Conservation (phyloP, 176 grass and related monocot genomes). For the Canna indica region DNA sequence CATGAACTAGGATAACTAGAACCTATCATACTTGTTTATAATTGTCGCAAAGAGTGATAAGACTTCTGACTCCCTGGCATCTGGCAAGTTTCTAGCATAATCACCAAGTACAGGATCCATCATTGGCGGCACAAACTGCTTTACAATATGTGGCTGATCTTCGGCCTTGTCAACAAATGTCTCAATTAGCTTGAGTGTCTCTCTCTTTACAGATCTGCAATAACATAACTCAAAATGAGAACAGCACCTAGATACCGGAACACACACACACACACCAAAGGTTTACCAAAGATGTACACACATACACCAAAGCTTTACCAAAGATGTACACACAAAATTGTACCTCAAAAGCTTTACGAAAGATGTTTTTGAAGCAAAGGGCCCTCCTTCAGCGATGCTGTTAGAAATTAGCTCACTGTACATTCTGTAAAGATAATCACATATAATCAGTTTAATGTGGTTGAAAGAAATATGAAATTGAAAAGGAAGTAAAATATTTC, state of each 20-base stretch:
- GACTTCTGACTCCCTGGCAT: slow-evolving; percentile 99
- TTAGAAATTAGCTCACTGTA: slow-evolving; percentile 97
- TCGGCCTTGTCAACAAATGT: slow-evolving; percentile 99
- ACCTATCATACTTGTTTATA: slow-evolving; percentile 82
- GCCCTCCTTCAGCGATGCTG: slow-evolving; percentile 93
- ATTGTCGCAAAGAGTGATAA: slow-evolving; percentile 88
- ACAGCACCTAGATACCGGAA: background rate
- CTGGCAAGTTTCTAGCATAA: slow-evolving; percentile 97
- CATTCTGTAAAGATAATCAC: slow-evolving; percentile 56
- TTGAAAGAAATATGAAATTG: background rate
- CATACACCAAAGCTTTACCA: too few relatives aligned
- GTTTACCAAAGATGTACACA: too few relatives aligned
- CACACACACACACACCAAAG: too few relatives aligned
- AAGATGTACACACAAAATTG: too few relatives aligned
- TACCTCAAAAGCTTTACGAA: slow-evolving; percentile 97
- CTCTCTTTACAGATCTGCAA: slow-evolving; percentile 92
- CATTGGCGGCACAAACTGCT: slow-evolving; percentile 99
- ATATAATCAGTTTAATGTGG: background rate
- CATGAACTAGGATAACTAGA: background rate
- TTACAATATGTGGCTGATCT: slow-evolving; percentile 85
- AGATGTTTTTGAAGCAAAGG: slow-evolving; percentile 91
- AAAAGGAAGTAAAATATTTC: background rate
- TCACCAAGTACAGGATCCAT: slow-evolving; percentile 95
- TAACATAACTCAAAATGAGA: background rate
- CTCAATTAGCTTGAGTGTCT: slow-evolving; percentile 97